Conservation (phyloP, 176 grass and related monocot genomes). For the Triticum timopheevii region DNA sequence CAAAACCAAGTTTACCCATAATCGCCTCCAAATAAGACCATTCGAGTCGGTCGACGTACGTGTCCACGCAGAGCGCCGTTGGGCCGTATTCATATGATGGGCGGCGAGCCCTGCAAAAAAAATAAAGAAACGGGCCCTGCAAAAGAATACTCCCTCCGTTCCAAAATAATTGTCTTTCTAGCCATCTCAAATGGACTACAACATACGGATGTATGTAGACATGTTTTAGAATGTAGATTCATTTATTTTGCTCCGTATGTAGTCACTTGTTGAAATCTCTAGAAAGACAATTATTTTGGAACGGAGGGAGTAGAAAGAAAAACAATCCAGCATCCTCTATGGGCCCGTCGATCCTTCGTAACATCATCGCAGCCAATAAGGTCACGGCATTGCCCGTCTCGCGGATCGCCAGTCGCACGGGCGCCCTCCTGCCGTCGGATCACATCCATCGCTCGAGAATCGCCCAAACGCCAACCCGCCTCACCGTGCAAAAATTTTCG, state of each 20-base stretch:
- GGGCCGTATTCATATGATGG: background rate
- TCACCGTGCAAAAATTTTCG: background rate
- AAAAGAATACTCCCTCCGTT: too few species aligned
- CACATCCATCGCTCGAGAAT: constrained; percentile 38
- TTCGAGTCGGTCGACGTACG: too few species aligned
- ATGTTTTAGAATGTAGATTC: too few species aligned
- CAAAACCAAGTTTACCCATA: too few species aligned
- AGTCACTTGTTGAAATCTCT: too few species aligned
- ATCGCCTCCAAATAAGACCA: too few species aligned
- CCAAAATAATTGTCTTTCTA: too few species aligned
- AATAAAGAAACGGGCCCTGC: background rate
- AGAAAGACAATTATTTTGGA: too few species aligned
- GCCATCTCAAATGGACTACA: too few species aligned
- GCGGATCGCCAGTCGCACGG: constrained; percentile 9
- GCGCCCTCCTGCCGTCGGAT: background rate
- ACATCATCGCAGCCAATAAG: background rate
- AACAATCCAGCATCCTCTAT: background rate
- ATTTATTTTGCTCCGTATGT: too few species aligned
- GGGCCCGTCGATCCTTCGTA: background rate
- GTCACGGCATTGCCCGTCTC: background rate
- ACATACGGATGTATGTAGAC: too few species aligned
- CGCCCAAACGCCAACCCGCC: background rate
- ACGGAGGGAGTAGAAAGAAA: too few species aligned
- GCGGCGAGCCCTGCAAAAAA: background rate
- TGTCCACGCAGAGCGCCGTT: background rate